Evolutionary conservation across 2,329 filamentous ascomycete genomes (phyloP).

Genomic region (Alternaria burnsii): DNA sequence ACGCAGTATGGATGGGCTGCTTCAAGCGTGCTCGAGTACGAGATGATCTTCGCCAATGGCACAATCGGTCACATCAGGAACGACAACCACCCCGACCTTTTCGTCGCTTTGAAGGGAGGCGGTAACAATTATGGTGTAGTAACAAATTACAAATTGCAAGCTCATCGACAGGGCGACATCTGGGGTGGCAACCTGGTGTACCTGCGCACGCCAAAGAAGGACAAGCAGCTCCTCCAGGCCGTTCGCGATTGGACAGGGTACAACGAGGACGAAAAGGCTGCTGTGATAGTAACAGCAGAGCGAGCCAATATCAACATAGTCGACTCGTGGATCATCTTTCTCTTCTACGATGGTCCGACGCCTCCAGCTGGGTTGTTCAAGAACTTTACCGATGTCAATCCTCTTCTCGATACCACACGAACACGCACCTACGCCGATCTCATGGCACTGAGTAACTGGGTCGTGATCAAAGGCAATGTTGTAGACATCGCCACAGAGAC

Average conservation of each 20-base stretch:
- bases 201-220: conserved; percentile 48
- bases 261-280: conserved; percentile 57
- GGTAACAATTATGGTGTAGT: conserved; percentile 53
- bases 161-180: conserved; percentile 38
- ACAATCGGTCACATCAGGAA: conserved; percentile 41
- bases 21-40: conserved; percentile 53
- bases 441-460: conserved; percentile 57
- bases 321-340: conserved; percentile 45
- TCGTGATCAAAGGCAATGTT: conserved; percentile 42
- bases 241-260: conserved; percentile 64
- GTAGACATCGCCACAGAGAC: conserved; percentile 50
- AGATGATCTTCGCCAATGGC: conserved; percentile 59
- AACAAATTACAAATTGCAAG: conserved; percentile 41
- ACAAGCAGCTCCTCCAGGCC: conserved; percentile 56
- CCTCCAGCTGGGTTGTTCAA: conserved; percentile 63
- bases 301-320: conserved; percentile 37
- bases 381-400: conserved; percentile 62
- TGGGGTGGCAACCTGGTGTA: conserved; percentile 61
- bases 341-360: conserved; percentile 49
- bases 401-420: conserved; percentile 56
- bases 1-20: conserved; percentile 58
- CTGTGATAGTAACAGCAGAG: conserved; percentile 44
- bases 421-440: conserved; percentile 60
- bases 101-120: conserved; percentile 50
- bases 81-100: conserved; percentile 45